Base-by-base conservation (phyloP, 208 protist species). In the Leptomonas seymouri region DNA sequence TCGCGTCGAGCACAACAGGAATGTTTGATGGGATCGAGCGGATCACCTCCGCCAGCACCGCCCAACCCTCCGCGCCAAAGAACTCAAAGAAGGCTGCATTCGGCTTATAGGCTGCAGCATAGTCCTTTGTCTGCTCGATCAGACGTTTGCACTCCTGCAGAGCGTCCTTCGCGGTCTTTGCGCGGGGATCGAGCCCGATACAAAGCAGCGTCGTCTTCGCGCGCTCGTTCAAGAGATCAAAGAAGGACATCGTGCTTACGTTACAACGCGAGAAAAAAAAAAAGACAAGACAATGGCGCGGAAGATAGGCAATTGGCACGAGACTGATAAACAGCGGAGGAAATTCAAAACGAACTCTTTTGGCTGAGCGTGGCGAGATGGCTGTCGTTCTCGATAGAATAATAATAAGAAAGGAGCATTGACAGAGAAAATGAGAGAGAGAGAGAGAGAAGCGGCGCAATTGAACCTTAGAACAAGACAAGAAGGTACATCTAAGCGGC, bases 41-140 rank as follows among this genome's bases (percentile, higher is more conserved):
- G 57, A 96, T 91, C 16, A 96, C 76, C 39, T 86, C 67, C 27
- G 60, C 50, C 60, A 96, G 78, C 57, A 81, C 86, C 23, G 67
- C 57, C 91, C 91, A 96, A 8, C 91, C 91, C 54, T 90, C 64
- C 25, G 67, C 65, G 5, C 91, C 91, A 57, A 91, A 93, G 51
- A 82, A 70, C 77, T 96, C 91, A 62, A 96, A 96, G 73, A 96
- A 96, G 51, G 91, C 91, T 11, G 88, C 91, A 71, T 96, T 96
- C 42, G 91, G 91, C 76, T 96, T 96, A 75, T 91, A 96, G 30
- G 86, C 87, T 18, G 91, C 91, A 45, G 91, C 88, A 78, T 89
- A 96, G 21, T 92, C 81, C 50, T 82, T 72, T 23, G 91, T 96
- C 46, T 80, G 72, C 66, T 93, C 87, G 55, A 96, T 91, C 45